Evolutionary conservation across 805 yeast species (phyloP).

Genomic region (Candida boleticola): DNA sequence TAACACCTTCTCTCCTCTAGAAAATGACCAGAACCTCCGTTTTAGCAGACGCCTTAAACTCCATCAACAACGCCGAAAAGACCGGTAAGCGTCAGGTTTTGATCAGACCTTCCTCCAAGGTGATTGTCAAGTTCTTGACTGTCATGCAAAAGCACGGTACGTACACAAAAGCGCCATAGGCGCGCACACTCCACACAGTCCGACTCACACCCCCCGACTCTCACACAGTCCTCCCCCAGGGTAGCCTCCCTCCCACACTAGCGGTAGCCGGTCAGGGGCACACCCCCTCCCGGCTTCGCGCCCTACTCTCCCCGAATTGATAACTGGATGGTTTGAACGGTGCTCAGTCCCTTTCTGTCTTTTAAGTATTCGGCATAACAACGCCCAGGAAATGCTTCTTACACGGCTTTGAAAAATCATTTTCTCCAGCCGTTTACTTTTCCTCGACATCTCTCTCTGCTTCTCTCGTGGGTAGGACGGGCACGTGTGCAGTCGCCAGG

Average conservation of each 20-base stretch:
- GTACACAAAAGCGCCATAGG: constrained; percentile 17
- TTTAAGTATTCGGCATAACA: constrained; percentile 93
- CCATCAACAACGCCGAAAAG: constrained; percentile 37
- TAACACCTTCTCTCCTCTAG: constrained; percentile 9
- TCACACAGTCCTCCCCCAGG: too few relatives aligned
- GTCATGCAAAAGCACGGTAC: constrained; percentile 37
- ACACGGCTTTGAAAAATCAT: constrained; percentile 50
- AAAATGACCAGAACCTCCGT: constrained; percentile 35
- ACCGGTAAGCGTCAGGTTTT: constrained; percentile 37
- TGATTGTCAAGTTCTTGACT: constrained; percentile 29
- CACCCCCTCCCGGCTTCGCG: too few relatives aligned
- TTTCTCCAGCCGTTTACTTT: constrained; percentile 60
- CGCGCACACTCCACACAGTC: too few relatives aligned
- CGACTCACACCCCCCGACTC: too few relatives aligned
- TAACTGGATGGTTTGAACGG: constrained; percentile 97
- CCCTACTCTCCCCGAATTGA: constrained; percentile 92
- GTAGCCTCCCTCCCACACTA: too few relatives aligned
- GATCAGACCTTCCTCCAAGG: constrained; percentile 37
- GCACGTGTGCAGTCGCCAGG: too few relatives aligned
- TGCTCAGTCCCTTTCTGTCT: constrained; percentile 89
- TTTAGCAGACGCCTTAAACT: constrained; percentile 36
- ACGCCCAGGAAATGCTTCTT: constrained; percentile 58
- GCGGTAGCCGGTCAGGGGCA: too few relatives aligned
- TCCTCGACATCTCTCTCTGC: constrained; percentile 49
- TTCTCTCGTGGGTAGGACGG: too few relatives aligned